These are phyloP conservation scores for Saturnispora sanitii DNA, from an alignment of 805 yeast species.

Conservation along the genomic window DNA sequence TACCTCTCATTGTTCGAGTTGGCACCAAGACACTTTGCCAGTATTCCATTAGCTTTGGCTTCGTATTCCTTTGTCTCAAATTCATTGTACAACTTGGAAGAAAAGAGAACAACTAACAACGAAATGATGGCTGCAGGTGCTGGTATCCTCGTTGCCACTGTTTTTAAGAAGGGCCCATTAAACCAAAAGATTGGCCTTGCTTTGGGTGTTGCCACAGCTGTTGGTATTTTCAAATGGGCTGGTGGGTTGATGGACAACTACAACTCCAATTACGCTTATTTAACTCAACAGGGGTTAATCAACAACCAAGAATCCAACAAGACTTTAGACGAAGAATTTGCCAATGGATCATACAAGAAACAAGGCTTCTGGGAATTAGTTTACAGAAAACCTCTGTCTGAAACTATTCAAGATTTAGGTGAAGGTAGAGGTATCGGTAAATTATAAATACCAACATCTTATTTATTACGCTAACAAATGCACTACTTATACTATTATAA, in stretches of 20 bases:
- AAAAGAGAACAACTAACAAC: conserved; percentile 20
- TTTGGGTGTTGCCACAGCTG: conserved; percentile 32
- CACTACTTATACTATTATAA: background rate
- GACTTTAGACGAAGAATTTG: conserved; percentile 27
- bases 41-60: conserved; percentile 27
- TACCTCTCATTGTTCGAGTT: conserved; percentile 26
- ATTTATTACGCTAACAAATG: background rate
- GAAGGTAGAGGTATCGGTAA: conserved; percentile 49
- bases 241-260: conserved; percentile 40
- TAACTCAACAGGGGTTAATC: conserved; percentile 30
- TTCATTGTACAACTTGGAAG: conserved; percentile 25
- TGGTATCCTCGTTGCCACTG: conserved; percentile 18
- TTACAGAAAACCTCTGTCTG: conserved; percentile 73
- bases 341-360: conserved; percentile 26
- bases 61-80: conserved; percentile 26
- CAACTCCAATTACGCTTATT: conserved; percentile 35
- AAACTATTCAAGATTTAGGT: conserved; percentile 69
- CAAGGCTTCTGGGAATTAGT: conserved; percentile 74
- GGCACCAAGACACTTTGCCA: conserved; percentile 23
- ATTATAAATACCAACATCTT: conserved; percentile 10
- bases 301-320: conserved; percentile 31
- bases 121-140: conserved; percentile 24
- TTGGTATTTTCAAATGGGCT: conserved; percentile 45
- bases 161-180: conserved; percentile 21
- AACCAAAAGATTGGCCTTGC: conserved; percentile 38